Percentiles rank a stretch among this genome's conserved stretches.
These are phyloP conservation scores for Chenopodium formosanum DNA, from an alignment of 148 eudicot species.

Conservation along the genomic window DNA sequence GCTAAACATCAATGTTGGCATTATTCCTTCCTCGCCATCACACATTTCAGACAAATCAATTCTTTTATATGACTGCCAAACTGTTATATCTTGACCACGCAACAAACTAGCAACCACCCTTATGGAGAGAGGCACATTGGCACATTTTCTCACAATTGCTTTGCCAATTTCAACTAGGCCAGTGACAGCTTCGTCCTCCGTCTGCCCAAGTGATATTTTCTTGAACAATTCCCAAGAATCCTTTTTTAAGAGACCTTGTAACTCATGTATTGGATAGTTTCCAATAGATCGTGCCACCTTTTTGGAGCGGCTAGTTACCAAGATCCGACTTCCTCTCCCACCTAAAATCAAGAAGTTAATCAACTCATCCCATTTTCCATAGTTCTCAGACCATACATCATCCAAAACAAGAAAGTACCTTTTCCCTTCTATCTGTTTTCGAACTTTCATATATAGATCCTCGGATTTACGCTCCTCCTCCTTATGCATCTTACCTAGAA, in stretches of 20 bases:
- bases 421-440: background rate
- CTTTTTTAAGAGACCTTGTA: slow-evolving; percentile 11
- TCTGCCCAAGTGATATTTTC: slow-evolving; percentile 3
- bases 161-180: slow-evolving; percentile 8
- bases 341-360: background rate
- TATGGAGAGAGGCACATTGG: slow-evolving; percentile 24
- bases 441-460: slow-evolving; percentile 4
- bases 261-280: background rate
- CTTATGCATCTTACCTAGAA: background rate
- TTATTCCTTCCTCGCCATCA: background rate
- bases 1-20: slow-evolving; percentile 24
- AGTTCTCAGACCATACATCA: slow-evolving; percentile 13
- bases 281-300: background rate
- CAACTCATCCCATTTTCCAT: slow-evolving; percentile 1
- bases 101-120: slow-evolving; percentile 18
- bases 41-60: background rate
- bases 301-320: slow-evolving; percentile 17
- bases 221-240: slow-evolving; percentile 24
- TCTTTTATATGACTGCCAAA: slow-evolving; percentile 20
- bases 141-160: slow-evolving; percentile 27
- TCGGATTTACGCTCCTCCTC: background rate
- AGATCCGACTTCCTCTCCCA: slow-evolving; percentile 8
- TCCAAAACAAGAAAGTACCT: slow-evolving; percentile 18
- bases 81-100: background rate
- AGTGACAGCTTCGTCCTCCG: background rate